Conservation (phyloP, 2,329 filamentous ascomycete genomes). For the Colletotrichum coccodes region DNA sequence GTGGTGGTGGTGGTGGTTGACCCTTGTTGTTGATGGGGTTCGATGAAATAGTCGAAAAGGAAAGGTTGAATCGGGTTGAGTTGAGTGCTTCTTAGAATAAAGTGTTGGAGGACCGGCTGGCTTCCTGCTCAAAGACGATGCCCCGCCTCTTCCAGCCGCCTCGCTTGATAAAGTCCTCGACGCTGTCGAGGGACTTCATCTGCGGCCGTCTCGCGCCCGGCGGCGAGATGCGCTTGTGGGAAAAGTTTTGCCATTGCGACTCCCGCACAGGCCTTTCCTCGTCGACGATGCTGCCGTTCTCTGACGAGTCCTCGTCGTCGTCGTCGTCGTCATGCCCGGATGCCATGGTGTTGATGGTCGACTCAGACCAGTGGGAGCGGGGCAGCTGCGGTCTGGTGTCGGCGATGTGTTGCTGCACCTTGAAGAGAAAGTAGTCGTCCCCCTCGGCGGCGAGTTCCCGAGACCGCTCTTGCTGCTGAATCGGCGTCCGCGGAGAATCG, state of each 20-base stretch:
- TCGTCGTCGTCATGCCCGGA: slow-evolving; percentile 32
- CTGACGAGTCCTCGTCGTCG: slow-evolving; percentile 20
- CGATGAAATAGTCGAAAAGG: not conserved
- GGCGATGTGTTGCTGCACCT: slow-evolving; percentile 33
- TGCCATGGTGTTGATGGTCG: slow-evolving; percentile 43
- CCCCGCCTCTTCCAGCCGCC: slow-evolving; percentile 56
- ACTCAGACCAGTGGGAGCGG: slow-evolving; percentile 54
- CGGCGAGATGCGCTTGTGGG: slow-evolving; percentile 41
- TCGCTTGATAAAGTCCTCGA: slow-evolving; percentile 54
- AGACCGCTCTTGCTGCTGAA: slow-evolving; percentile 19
- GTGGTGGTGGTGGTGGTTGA: too few species aligned
- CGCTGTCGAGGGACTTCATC: slow-evolving; percentile 45
- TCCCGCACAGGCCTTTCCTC: slow-evolving; percentile 26
- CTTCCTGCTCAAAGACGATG: slow-evolving; percentile 50
- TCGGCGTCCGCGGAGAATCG: slow-evolving; percentile 32
- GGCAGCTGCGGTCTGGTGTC: slow-evolving; percentile 36
- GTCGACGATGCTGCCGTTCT: slow-evolving; percentile 26
- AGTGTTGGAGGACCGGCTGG: slow-evolving; percentile 34
- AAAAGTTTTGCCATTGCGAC: slow-evolving; percentile 43
- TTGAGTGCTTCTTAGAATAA: slow-evolving; percentile 25
- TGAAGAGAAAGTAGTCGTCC: slow-evolving; percentile 35
- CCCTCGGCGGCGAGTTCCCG: slow-evolving; percentile 30
- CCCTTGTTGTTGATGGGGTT: not conserved
- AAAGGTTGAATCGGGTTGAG: not conserved
- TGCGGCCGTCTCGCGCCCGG: slow-evolving; percentile 43